Percentiles rank a stretch among this genome's conserved stretches.
phyloP scores from a whole-genome alignment of 345 rosid species.

The Corymbia maculata region DNA sequence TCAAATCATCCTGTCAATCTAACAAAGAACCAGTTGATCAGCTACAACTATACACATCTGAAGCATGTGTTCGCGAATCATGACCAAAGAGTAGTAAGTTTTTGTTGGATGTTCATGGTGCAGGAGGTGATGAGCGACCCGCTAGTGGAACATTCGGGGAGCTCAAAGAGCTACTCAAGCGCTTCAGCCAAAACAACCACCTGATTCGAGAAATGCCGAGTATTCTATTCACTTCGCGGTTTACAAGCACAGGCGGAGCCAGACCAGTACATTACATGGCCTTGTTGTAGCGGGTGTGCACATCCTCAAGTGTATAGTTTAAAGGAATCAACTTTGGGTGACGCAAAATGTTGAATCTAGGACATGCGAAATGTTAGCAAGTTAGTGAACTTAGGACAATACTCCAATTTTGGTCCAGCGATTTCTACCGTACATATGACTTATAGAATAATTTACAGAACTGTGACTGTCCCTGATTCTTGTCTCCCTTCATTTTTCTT shows the following conservation, averaged over 20 bases:
- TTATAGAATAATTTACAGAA: not conserved
- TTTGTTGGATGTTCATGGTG: not conserved
- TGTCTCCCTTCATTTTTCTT: not conserved
- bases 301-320: not conserved
- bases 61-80: not conserved
- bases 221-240: not conserved
- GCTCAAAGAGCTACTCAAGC: not conserved
- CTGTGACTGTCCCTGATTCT: not conserved
- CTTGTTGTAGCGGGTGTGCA: not conserved
- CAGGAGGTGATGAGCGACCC: conserved; percentile 48
- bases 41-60: not conserved
- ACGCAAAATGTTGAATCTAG: not conserved
- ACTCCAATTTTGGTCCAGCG: not conserved
- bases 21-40: not conserved
- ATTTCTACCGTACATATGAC: not conserved
- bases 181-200: not conserved
- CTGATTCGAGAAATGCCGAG: not conserved
- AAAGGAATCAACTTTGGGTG: not conserved
- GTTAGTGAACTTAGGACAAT: not conserved
- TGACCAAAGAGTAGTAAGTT: not conserved
- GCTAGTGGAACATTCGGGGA: not conserved
- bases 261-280: not conserved
- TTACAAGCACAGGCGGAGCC: not conserved
- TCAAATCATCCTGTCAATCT: not conserved
- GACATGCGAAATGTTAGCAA: not conserved